Evolutionary conservation across 805 yeast species (phyloP).

Genomic region (Naumovozyma baii): DNA sequence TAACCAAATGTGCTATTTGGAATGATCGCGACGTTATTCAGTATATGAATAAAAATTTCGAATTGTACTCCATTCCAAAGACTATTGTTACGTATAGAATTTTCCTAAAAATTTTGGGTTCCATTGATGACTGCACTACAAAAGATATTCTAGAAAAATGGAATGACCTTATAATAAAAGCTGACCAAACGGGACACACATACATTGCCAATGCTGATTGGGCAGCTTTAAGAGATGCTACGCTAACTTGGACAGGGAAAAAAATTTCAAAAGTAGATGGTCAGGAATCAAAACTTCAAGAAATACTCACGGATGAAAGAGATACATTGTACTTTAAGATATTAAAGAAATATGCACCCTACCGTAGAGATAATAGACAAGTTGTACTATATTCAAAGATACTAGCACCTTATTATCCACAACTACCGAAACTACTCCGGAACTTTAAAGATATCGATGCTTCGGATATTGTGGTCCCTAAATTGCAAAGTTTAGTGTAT

Average conservation of each 20-base stretch:
- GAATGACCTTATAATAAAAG: slow-evolving; percentile 40
- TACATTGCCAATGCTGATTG: slow-evolving; percentile 74
- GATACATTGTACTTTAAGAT: slow-evolving; percentile 41
- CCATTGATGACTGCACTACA: slow-evolving; percentile 38
- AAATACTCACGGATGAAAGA: slow-evolving; percentile 29
- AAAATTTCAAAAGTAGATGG: background rate
- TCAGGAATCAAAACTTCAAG: background rate
- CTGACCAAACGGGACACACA: slow-evolving; percentile 39
- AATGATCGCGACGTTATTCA: slow-evolving; percentile 48
- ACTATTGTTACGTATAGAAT: slow-evolving; percentile 64
- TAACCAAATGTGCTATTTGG: slow-evolving; percentile 56
- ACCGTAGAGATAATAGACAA: slow-evolving; percentile 34
- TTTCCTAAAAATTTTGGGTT: slow-evolving; percentile 56
- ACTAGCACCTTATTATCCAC: slow-evolving; percentile 27
- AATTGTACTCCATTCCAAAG: slow-evolving; percentile 41
- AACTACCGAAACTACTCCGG: slow-evolving; percentile 15
- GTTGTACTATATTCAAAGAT: slow-evolving; percentile 31
- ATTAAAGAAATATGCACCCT: slow-evolving; percentile 36
- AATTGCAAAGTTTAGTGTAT: slow-evolving; percentile 21
- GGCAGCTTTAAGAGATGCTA: slow-evolving; percentile 71
- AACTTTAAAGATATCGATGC: slow-evolving; percentile 26
- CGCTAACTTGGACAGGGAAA: slow-evolving; percentile 28
- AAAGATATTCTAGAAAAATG: slow-evolving; percentile 46
- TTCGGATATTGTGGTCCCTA: slow-evolving; percentile 30
- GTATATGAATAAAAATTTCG: slow-evolving; percentile 47